Evolutionary conservation across 2,329 filamentous ascomycete genomes (phyloP).

Genomic region (Polytolypa hystricis): DNA sequence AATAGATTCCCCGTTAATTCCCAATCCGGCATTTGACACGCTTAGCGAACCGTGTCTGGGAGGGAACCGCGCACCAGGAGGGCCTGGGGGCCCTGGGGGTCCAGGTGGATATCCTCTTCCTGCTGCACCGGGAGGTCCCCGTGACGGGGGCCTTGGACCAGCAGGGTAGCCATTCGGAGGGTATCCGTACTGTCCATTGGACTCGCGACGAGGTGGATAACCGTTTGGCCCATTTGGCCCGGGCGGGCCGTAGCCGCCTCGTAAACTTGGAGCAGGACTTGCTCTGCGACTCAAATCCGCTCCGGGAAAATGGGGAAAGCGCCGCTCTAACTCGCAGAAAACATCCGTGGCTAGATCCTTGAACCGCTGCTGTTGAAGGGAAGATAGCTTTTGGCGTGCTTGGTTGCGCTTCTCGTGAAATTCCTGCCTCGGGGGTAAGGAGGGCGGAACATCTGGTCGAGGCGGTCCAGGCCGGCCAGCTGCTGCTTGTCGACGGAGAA

Average conservation of each 20-base stretch:
- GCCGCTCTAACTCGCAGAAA: conserved; percentile 83
- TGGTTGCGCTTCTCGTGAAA: conserved; percentile 98
- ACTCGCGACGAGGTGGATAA: conserved; percentile 18
- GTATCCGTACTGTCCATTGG: conserved; percentile 18
- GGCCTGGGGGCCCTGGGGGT: conserved; percentile 13
- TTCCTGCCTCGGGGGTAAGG: conserved; percentile 69
- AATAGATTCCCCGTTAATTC: conserved; percentile 50
- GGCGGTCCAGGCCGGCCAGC: conserved; percentile 33
- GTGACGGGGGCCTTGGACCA: conserved; percentile 31
- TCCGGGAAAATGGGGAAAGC: conserved; percentile 70
- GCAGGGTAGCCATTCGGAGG: conserved; percentile 24
- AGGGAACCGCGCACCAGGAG: conserved; percentile 25
- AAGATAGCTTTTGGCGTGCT: conserved; percentile 88
- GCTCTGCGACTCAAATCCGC: conserved; percentile 57
- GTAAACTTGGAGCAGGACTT: conserved; percentile 53
- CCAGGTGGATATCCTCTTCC: conserved; percentile 28
- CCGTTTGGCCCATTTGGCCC: conserved; percentile 45
- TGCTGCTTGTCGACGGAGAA: conserved; percentile 70
- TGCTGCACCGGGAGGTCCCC: conserved; percentile 24
- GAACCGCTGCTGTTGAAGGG: conserved; percentile 75
- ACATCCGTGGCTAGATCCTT: conserved; percentile 90
- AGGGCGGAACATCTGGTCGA: conserved; percentile 49
- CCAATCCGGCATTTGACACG: conserved; percentile 29
- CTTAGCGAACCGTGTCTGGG: conserved; percentile 32
- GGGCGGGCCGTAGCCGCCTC: conserved; percentile 44